Evolutionary conservation across 2,329 filamentous ascomycete species (phyloP), one percentile per base, ranked within the genome.

Genomic region (Colletotrichum salicis): DNA sequence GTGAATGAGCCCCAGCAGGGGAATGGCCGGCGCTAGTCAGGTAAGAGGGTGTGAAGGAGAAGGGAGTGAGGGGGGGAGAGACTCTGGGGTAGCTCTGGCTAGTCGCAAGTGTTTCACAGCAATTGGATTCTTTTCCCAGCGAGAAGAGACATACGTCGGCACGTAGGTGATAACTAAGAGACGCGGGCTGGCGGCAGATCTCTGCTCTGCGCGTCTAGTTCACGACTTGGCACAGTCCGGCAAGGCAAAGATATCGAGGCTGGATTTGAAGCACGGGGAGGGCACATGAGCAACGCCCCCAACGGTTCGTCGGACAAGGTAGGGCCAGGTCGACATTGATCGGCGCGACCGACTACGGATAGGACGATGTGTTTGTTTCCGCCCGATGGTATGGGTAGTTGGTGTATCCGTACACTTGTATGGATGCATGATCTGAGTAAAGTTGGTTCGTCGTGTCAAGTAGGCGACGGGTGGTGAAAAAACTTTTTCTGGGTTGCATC

Each of bases 81-180:
- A 64, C n/a, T 57, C 62, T 48, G 62, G 62, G 62, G 62, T 64
- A 64, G 62, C 52, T 27, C 29, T n/a, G 59, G 59, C 45, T 51
- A 27, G 19, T 15, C 4, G 41, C 22, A 11, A 29, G 5, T 22
- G 59, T 33, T 60, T 60, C 41, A 51, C 41, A 19, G 10, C 19
- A 41, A 24, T 41, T 51, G 55, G 33, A 52, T n/a, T 22, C 41
- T 22, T n/a, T 35, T 48, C 41, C n/a, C 41, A 48, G 41, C 41
- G 41, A 35, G 33, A 35, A 35, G 41, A 19, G 8, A 7, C 3
- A 19, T 19, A 41, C 5, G 37, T 19, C 8, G 37, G 37, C 35
- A 37, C 35, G 35, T 5, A 37, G 13, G 35, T 15, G 7, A 52
- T 27, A 15, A 12, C 19, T 22, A n/a, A 31, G 35, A 52, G 52